Evolutionary conservation across 78 protist genomes (phyloP).

Genomic region (Mastigamoeba balamuthi): DNA sequence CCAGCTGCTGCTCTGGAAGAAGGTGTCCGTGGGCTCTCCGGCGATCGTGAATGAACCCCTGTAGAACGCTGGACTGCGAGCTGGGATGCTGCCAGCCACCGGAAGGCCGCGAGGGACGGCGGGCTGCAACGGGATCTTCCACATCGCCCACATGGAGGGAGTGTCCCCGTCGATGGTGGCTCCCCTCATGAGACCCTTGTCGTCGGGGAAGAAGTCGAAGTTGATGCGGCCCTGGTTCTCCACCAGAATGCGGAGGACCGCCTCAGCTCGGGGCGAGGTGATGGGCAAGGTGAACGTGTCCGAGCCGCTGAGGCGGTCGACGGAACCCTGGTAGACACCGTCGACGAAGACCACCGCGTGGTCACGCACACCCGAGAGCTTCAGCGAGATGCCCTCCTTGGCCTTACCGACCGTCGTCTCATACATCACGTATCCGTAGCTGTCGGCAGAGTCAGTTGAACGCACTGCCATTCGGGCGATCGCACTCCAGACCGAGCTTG

Average conservation of each 20-base stretch:
- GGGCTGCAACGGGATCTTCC: background rate
- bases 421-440: background rate
- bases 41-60: background rate
- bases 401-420: background rate
- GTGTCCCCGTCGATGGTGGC: background rate
- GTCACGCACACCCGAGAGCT: background rate
- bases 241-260: background rate
- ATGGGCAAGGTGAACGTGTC: background rate
- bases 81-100: no score
- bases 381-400: background rate
- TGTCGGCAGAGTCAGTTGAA: background rate
- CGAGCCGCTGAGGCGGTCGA: background rate
- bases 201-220: background rate
- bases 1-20: background rate
- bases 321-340: background rate
- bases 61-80: background rate
- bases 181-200: background rate
- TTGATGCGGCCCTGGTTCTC: background rate
- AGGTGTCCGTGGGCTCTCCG: background rate
- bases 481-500: background rate
- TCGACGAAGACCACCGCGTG: background rate
- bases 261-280: background rate
- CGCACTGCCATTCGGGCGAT: background rate
- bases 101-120: no score
- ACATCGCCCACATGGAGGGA: background rate